Evolutionary conservation across 148 eudicot species (phyloP).

Genomic region (Rhododendron ferrugineum): DNA sequence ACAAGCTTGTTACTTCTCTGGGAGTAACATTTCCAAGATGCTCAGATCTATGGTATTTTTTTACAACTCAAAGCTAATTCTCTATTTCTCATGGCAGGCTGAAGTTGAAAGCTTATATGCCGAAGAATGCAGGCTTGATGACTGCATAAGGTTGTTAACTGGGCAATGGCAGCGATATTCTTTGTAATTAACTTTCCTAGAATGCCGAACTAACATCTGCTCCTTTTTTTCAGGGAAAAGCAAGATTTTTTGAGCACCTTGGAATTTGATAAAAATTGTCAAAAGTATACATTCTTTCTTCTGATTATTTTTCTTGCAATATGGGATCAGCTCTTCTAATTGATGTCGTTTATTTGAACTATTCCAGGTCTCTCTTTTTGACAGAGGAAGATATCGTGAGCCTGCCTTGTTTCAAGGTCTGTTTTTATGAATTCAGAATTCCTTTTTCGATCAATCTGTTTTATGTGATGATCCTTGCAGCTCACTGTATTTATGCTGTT

Average conservation of each 20-base stretch:
- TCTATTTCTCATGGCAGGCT: constrained; percentile 26
- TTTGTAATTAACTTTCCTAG: background rate
- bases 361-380: constrained; percentile 34
- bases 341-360: constrained; percentile 7
- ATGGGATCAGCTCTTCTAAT: background rate
- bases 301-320: background rate
- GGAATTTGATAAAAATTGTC: constrained; percentile 15
- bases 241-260: constrained; percentile 26
- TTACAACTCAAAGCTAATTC: background rate
- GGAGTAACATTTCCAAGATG: background rate
- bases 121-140: constrained; percentile 37
- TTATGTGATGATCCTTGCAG: background rate
- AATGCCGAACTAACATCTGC: constrained; percentile 13
- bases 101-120: constrained; percentile 27
- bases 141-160: constrained; percentile 37
- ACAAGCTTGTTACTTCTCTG: background rate
- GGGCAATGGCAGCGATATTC: background rate
- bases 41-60: background rate
- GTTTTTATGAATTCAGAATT: background rate
- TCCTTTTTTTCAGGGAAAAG: constrained; percentile 28
- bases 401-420: constrained; percentile 37
- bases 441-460: background rate
- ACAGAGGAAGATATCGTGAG: constrained; percentile 37
- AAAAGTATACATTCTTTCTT: constrained; percentile 29
- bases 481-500: background rate